Base-by-base conservation (phyloP, 192 early-diverging fungal genomes). In the Entomortierella lignicola region DNA sequence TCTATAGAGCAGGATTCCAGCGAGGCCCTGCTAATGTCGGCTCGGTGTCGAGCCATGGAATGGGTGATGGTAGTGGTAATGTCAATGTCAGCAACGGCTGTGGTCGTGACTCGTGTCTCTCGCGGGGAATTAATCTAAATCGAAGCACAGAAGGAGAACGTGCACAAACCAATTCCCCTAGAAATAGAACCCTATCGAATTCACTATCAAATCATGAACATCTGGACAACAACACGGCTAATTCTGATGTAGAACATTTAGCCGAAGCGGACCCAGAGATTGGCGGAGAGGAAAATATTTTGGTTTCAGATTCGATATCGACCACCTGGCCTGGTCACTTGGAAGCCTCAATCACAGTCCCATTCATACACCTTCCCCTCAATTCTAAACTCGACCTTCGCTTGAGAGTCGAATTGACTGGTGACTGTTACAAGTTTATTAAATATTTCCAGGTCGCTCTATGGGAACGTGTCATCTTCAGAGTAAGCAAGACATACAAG, bases 391-490 rank as follows among this genome's bases (percentile, higher is more conserved):
- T 32, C 13, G 55, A 72, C 6, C 37, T 63, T 17, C 23, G 43
- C 8, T n/a, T 63, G 12, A 25, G 26, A 8, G 25, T 63, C 10
- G 17, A 48, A 8, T 26, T 62, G 0, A n/a, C 51, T 26, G n/a
- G 43, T 12, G 47, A 60, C 15, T 1, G 3, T 4, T 47, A 7
- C 23, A 17, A 41, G 13, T 4, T 18, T 8, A 54, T 72, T 8
- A 55, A 52, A 18, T 29, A 18, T 10, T 42, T 72, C 12, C 44
- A 72, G 44, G 43, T 56, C 5, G 60, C 17, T 29, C 39, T 72
- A 20, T 63, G 34, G 12, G 70, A 72, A 27, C 29, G 55, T 0
- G 55, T 34, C 13, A 58, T 72, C 8, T 72, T 56, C 30, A 39
- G 70, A 11, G 61, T 58, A 1, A 25, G 21, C 20, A 57, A 58